These are phyloP conservation scores for Talaromyces sp. DNA, from an alignment of 2,329 filamentous ascomycete genomes.

Conservation along the genomic window DNA sequence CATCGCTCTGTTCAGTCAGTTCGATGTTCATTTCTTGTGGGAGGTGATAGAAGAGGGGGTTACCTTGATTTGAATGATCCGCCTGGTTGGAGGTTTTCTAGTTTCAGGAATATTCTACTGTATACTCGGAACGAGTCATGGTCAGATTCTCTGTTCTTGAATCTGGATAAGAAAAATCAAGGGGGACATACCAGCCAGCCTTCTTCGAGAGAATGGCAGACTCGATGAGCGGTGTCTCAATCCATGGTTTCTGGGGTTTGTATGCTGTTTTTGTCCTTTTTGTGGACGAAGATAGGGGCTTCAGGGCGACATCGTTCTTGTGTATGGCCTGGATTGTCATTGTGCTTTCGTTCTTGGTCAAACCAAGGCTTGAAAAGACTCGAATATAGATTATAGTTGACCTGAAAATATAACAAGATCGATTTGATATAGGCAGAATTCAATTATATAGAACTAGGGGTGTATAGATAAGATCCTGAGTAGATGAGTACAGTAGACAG, in stretches of 20 bases:
- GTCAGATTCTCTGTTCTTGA: neutral
- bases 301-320: neutral
- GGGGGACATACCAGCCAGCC: slow-evolving; percentile 64
- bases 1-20: slow-evolving; percentile 50
- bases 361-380: neutral
- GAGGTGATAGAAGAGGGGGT: neutral
- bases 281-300: neutral
- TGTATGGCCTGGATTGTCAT: neutral
- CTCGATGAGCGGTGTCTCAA: slow-evolving; percentile 67
- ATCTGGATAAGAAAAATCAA: neutral
- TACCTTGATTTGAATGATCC: slow-evolving; percentile 77
- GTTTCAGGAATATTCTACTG: slow-evolving; percentile 75
- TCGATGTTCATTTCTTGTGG: too few relatives aligned
- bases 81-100: slow-evolving; percentile 79
- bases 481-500: neutral
- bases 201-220: slow-evolving; percentile 64
- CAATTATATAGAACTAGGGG: neutral
- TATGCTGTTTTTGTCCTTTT: neutral
- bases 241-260: slow-evolving; percentile 53
- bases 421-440: neutral
- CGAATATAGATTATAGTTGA: neutral
- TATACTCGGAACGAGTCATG: neutral
- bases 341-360: neutral
- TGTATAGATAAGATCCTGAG: neutral
- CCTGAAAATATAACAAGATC: too few relatives aligned